A percentile compares a stretch with the other conserved stretches of the same genome.
Conservation (phyloP, 192 early-diverging fungal genomes). For the Podochytrium sp. region DNA sequence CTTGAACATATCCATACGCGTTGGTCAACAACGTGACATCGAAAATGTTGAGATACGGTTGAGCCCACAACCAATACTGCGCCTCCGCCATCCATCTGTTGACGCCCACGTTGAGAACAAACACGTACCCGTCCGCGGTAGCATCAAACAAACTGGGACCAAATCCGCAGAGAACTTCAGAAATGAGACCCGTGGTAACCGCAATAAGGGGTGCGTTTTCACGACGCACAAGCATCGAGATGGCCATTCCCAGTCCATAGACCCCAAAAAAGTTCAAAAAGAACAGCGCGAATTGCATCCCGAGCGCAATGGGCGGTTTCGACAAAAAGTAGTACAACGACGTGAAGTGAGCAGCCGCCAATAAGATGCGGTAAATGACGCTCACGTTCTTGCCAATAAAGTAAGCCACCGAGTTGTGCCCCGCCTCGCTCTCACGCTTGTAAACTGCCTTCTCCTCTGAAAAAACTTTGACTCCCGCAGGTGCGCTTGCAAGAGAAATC, state of each 20-base stretch:
- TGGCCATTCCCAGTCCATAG: conserved; percentile 27
- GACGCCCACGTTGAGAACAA: conserved; percentile 35
- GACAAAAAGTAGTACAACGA: conserved; percentile 32
- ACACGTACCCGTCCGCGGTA: conserved; percentile 18
- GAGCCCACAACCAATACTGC: conserved; percentile 23
- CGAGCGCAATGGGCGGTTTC: conserved; percentile 24
- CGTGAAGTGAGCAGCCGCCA: conserved; percentile 38
- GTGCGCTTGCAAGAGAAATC: conserved; percentile 43
- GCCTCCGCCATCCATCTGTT: conserved; percentile 41
- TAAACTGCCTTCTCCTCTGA: conserved; percentile 49
- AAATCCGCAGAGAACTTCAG: conserved; percentile 38
- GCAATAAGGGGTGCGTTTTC: conserved; percentile 41
- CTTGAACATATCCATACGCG: conserved; percentile 36
- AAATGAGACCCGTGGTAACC: conserved; percentile 32
- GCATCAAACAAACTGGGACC: conserved; percentile 33
- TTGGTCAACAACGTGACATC: neutral
- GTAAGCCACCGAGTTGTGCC: conserved; percentile 37
- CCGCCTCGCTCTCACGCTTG: conserved; percentile 51
- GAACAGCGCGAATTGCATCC: conserved; percentile 28
- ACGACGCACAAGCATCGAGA: conserved; percentile 38
- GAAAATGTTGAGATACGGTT: conserved; percentile 19
- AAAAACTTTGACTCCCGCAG: conserved; percentile 57
- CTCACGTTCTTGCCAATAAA: conserved; percentile 41
- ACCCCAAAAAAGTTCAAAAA: conserved; percentile 42
- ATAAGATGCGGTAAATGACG: conserved; percentile 30